phyloP scores from a whole-genome alignment of 768 basidiomycete genomes.

The Pulveroboletus sp. region DNA sequence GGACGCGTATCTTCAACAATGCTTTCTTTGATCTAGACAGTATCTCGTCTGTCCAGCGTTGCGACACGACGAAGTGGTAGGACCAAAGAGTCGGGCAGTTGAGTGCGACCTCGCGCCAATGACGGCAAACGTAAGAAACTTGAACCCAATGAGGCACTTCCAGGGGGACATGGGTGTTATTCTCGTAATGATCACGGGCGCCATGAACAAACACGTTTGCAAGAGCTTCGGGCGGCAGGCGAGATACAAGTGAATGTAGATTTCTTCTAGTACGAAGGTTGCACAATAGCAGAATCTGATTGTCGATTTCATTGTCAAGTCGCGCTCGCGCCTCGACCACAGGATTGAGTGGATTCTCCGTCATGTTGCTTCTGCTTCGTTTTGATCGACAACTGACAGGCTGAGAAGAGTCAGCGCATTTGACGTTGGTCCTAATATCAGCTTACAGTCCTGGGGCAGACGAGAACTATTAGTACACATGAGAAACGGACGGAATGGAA shows the following conservation, averaged over 20 bases:
- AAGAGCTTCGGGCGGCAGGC: slow-evolving; percentile 14
- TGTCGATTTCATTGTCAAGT: neutral
- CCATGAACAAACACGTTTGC: slow-evolving; percentile 10
- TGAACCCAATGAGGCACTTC: neutral
- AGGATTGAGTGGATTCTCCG: too few species aligned
- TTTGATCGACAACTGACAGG: too few species aligned
- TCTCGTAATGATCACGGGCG: neutral
- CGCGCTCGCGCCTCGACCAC: too few species aligned
- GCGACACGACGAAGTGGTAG: slow-evolving; percentile 27
- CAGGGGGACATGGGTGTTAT: neutral
- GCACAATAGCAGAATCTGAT: neutral
- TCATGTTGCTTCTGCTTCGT: too few species aligned
- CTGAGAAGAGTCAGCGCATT: too few species aligned
- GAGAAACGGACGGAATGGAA: too few species aligned
- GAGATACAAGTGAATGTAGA: slow-evolving; percentile 1
- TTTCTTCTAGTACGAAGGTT: slow-evolving; percentile 7
- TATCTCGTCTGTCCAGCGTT: slow-evolving; percentile 39
- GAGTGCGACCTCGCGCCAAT: slow-evolving; percentile 43
- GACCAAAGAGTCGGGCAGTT: slow-evolving; percentile 40
- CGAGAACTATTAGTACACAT: too few species aligned
- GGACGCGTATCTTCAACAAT: slow-evolving; percentile 9
- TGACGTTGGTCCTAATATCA: too few species aligned
- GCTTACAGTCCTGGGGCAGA: too few species aligned
- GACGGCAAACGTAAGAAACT: too few species aligned
- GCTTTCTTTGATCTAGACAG: slow-evolving; percentile 42